Evolutionary conservation across 148 eudicot species (phyloP).

Genomic region (Rhododendron simsii): DNA sequence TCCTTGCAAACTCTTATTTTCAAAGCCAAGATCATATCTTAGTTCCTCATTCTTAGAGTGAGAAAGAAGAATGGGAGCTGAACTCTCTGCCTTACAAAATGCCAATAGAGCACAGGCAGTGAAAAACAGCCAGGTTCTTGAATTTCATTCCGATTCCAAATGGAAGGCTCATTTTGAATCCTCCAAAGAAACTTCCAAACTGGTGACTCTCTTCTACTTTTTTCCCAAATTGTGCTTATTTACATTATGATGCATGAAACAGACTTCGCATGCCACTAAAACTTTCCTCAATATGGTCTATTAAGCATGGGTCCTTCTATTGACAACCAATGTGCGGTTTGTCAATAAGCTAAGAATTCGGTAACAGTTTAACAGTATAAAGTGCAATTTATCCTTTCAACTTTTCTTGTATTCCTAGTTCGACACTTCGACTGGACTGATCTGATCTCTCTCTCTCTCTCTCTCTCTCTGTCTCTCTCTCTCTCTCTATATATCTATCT

Average conservation of each 20-base stretch:
- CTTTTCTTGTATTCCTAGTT: not conserved
- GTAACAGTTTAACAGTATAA: not conserved
- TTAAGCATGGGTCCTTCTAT: not conserved
- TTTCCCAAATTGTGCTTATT: not conserved
- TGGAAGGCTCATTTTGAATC: slow-evolving; percentile 55
- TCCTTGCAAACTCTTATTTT: not conserved
- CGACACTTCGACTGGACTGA: not conserved
- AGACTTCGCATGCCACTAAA: not conserved
- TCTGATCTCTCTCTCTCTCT: not conserved
- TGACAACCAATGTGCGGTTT: not conserved
- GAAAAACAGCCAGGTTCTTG: slow-evolving; percentile 24
- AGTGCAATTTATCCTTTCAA: not conserved
- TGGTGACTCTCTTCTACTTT: slow-evolving; percentile 27
- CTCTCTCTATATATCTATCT: too few species aligned
- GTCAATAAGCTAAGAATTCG: too few species aligned
- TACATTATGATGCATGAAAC: not conserved
- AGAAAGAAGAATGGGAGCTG: not conserved
- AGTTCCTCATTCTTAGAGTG: not conserved
- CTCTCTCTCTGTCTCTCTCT: not conserved
- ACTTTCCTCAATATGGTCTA: not conserved
- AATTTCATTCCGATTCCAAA: slow-evolving; percentile 37
- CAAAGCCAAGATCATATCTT: not conserved
- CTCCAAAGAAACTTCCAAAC: slow-evolving; percentile 48
- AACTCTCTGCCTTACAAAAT: not conserved
- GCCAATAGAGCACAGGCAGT: not conserved